Base-by-base conservation (phyloP, 148 eudicot species). In the Vaccinium corymbosum region DNA sequence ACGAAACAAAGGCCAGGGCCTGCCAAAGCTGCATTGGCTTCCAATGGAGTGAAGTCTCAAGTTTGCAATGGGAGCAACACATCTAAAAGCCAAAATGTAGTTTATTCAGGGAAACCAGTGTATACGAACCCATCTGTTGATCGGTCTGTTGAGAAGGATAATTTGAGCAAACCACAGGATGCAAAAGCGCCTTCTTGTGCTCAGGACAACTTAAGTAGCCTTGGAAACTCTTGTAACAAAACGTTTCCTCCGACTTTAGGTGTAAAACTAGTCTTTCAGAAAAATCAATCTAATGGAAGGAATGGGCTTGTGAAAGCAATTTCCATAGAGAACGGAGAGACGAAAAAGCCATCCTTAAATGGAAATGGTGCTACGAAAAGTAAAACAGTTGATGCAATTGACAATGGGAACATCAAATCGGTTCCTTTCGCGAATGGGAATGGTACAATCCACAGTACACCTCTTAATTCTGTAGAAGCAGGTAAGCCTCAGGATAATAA, bases 1-100 rank as follows among this genome's bases (percentile, higher is more conserved):
- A 87, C 94, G 38, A 92, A 88, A 89, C 94, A 90, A 88, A 92
- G 90, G 89, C 91, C 92, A 79, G 87, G 50, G 78, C 82, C 86
- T 77, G 78, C 89, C 75, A 88, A 84, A 80, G 83, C 88, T 85
- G 86, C 85, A 81, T 77, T 79, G 17, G 82, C 82, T 51, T 83
- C 92, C 79, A 94, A 92, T 84, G 95, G 93, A 83, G 83, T 86
- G 61, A 91, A 89, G 84, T 87, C 86, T 83, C 86, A 89, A 79
- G 86, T 84, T 64, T 82, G 85, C 73, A 93, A 92, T 71, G 95
- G 96, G 25, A 87, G 64, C 76, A 81, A 84, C 73, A 80, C 82
- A 57, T 73, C 84, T 66, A 87, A 81, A 84, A 78, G 72, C 76
- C 86, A 85, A 22, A 89, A 84, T 22, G 59, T 74, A 22, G 84